phyloP scores from a whole-genome alignment of 2,329 filamentous ascomycete species.

The Didymella pomorum region DNA sequence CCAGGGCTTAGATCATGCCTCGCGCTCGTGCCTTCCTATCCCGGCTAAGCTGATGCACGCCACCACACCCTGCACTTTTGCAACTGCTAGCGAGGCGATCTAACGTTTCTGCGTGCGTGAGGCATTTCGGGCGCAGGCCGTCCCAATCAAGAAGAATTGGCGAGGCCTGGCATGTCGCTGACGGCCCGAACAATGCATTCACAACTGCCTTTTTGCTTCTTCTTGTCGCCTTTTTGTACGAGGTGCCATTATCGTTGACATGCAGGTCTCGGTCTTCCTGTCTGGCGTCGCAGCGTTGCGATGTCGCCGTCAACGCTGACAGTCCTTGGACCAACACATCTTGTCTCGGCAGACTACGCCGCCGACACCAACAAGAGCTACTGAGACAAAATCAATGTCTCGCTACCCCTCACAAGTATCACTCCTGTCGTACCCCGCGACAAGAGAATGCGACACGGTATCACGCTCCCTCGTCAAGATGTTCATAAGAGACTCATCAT shows the following conservation, averaged over 20 bases:
- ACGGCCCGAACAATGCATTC: constrained; percentile 14
- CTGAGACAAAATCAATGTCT: constrained; percentile 6
- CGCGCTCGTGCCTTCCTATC: constrained; percentile 22
- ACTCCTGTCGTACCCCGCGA: neutral
- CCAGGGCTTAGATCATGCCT: constrained; percentile 9
- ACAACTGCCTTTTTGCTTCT: constrained; percentile 2
- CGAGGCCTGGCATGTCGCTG: constrained; percentile 9
- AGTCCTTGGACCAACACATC: neutral
- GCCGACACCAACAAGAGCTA: neutral
- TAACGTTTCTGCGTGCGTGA: constrained; percentile 8
- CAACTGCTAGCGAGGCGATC: neutral
- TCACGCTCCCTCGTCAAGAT: neutral
- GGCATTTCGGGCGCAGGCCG: constrained; percentile 5
- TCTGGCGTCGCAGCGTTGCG: constrained; percentile 2
- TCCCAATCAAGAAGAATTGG: neutral
- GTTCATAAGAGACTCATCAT: constrained; percentile 5
- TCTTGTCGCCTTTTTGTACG: constrained; percentile 1
- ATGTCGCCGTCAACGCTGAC: neutral
- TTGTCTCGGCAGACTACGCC: neutral
- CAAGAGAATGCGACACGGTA: neutral
- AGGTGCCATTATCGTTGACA: constrained; percentile 7
- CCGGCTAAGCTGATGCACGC: constrained; percentile 10
- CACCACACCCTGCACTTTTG: neutral
- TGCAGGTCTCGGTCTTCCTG: constrained; percentile 9
- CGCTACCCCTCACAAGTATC: neutral